Evolutionary conservation across 768 basidiomycete species (phyloP).

Genomic region (Exidia glandulosa): DNA sequence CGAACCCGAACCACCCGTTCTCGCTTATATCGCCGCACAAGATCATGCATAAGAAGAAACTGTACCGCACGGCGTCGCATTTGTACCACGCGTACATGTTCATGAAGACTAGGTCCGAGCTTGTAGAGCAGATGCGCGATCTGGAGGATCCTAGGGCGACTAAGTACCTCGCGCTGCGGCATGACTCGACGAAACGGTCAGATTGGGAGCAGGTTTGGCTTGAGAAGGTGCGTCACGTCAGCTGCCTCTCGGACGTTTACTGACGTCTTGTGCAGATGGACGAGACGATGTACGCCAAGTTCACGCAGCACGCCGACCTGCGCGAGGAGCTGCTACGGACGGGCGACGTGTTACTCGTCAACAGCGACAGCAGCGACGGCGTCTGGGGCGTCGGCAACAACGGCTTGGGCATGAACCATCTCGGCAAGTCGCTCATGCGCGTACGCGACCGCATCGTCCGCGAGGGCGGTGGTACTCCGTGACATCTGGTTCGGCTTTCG

Average conservation of each 20-base stretch:
- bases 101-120: conserved; percentile 33
- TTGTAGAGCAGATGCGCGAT: conserved; percentile 51
- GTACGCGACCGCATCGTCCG: conserved; percentile 38
- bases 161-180: not conserved
- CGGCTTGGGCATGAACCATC: conserved; percentile 46
- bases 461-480: conserved; percentile 13
- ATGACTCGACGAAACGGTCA: conserved; percentile 27
- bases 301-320: conserved; percentile 56
- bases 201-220: conserved; percentile 51
- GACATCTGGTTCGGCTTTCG: no score
- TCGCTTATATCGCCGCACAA: conserved; percentile 57
- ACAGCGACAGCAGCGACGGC: conserved; percentile 41
- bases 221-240: conserved; percentile 26
- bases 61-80: conserved; percentile 62
- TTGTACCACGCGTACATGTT: conserved; percentile 71
- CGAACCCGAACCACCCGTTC: conserved; percentile 24
- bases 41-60: conserved; percentile 40
- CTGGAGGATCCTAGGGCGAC: conserved; percentile 45
- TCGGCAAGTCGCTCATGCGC: conserved; percentile 47
- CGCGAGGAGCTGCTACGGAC: conserved; percentile 45
- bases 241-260: not conserved
- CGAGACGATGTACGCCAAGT: conserved; percentile 55
- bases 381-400: conserved; percentile 63
- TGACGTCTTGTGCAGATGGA: conserved; percentile 39
- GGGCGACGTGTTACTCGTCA: conserved; percentile 36